A percentile compares a stretch with the other conserved stretches of the same genome.
Conservation (phyloP, 2,329 filamentous ascomycete species). For the Eutypa lata region DNA sequence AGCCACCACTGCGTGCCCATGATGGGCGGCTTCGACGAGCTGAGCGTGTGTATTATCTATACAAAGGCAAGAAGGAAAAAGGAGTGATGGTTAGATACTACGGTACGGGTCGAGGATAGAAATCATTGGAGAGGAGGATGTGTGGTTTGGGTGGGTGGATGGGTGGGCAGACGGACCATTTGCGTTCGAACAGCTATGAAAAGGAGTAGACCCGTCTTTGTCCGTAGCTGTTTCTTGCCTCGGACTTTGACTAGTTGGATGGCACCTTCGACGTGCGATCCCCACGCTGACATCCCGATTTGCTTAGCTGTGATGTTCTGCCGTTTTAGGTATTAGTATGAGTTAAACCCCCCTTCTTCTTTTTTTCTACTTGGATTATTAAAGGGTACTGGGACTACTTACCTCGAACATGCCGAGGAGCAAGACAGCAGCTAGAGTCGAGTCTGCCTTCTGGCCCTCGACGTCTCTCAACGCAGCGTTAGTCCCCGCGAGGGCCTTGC, state of each 20-base stretch:
- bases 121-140: neutral
- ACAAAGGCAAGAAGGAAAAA: conserved; percentile 4
- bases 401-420: conserved; percentile 60
- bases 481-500: conserved; percentile 50
- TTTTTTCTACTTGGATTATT: conserved; percentile 6
- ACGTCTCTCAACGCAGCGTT: conserved; percentile 52
- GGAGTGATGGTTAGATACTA: neutral
- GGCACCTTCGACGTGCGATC: conserved; percentile 62
- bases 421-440: conserved; percentile 57
- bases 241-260: conserved; percentile 57
- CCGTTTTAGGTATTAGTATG: conserved; percentile 1
- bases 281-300: conserved; percentile 56
- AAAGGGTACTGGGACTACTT: neutral
- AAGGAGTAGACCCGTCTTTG: conserved; percentile 50
- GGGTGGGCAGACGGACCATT: conserved; percentile 42
- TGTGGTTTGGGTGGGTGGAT: neutral
- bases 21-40: conserved; percentile 47
- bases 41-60: conserved; percentile 57
- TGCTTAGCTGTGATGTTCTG: conserved; percentile 53
- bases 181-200: conserved; percentile 60
- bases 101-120: too few species aligned
- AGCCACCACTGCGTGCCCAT: conserved; percentile 62
- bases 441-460: conserved; percentile 48
- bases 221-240: conserved; percentile 52
- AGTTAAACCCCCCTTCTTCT: neutral